Percentiles rank a stretch among this genome's conserved stretches.
Evolutionary conservation across 2,329 filamentous ascomycete species (phyloP).

Genomic region (Fusarium sp.): DNA sequence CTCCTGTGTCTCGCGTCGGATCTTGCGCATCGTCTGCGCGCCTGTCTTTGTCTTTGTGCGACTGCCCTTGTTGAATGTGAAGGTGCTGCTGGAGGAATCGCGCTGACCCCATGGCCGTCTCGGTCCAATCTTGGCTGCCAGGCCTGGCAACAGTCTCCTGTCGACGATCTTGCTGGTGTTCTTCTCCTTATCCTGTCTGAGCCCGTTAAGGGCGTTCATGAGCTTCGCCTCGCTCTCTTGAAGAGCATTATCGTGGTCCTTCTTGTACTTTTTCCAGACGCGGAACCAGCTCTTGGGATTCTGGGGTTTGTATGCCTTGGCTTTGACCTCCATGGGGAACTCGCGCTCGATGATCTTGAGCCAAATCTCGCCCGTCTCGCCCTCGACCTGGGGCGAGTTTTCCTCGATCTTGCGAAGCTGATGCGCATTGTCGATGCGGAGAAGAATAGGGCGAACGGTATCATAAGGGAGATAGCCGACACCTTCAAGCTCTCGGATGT

Average conservation of each 20-base stretch:
- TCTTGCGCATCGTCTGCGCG: slow-evolving; percentile 67
- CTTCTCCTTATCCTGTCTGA: slow-evolving; percentile 68
- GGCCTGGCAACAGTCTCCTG: slow-evolving; percentile 58
- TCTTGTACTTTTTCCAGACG: slow-evolving; percentile 78
- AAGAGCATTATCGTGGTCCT: slow-evolving; percentile 67
- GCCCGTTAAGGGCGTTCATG: slow-evolving; percentile 66
- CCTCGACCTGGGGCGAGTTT: slow-evolving; percentile 80
- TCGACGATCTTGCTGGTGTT: slow-evolving; percentile 70
- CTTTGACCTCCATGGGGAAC: slow-evolving; percentile 73
- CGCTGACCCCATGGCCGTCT: slow-evolving; percentile 46
- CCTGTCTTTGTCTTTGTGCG: slow-evolving; percentile 65
- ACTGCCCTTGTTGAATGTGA: slow-evolving; percentile 61
- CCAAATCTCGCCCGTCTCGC: slow-evolving; percentile 81
- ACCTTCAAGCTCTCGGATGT: slow-evolving; percentile 70
- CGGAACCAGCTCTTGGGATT: slow-evolving; percentile 80
- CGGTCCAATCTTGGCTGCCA: slow-evolving; percentile 49
- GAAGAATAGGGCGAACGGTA: slow-evolving; percentile 73
- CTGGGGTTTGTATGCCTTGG: slow-evolving; percentile 72
- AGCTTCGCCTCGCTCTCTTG: slow-evolving; percentile 71
- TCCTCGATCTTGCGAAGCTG: slow-evolving; percentile 82
- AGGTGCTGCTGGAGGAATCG: slow-evolving; percentile 46
- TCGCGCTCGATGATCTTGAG: slow-evolving; percentile 81
- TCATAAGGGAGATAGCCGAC: slow-evolving; percentile 79
- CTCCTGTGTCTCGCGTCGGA: slow-evolving; percentile 67
- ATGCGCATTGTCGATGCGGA: slow-evolving; percentile 76